A percentile compares a stretch with the other conserved stretches of the same genome.
Conservation (phyloP, 2,329 filamentous ascomycete genomes). For the Diaporthe destruens region DNA sequence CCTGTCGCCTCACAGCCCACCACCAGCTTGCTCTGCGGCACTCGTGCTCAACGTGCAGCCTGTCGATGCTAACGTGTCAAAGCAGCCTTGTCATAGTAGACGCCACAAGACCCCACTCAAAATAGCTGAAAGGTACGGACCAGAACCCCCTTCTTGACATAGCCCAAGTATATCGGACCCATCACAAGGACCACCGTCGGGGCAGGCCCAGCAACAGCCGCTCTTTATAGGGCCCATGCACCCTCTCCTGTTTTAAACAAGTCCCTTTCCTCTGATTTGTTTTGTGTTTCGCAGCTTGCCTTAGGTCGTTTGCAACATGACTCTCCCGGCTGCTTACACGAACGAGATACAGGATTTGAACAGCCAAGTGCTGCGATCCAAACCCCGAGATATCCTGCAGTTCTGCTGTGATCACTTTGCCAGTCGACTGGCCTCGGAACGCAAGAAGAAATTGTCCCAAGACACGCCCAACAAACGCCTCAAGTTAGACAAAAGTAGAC, state of each 20-base stretch:
- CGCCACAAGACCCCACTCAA: constrained; percentile 32
- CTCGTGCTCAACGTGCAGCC: constrained; percentile 26
- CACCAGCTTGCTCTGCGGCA: constrained; percentile 20
- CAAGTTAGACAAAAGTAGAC: constrained; percentile 37
- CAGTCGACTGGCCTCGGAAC: constrained; percentile 74
- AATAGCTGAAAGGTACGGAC: constrained; percentile 39
- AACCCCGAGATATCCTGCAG: constrained; percentile 75
- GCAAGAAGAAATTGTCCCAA: constrained; percentile 65
- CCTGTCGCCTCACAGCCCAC: constrained; percentile 15
- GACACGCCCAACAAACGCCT: constrained; percentile 40
- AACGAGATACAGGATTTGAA: constrained; percentile 74
- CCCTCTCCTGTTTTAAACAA: constrained; percentile 19
- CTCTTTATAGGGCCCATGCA: background rate
- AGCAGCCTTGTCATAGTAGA: constrained; percentile 41
- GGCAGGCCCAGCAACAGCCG: background rate
- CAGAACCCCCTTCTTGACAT: constrained; percentile 13
- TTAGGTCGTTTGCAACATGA: constrained; percentile 50
- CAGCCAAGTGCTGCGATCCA: constrained; percentile 68
- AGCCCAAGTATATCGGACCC: constrained; percentile 19
- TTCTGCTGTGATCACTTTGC: constrained; percentile 79
- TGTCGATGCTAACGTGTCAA: constrained; percentile 39
- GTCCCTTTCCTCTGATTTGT: constrained; percentile 29
- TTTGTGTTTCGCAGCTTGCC: constrained; percentile 18
- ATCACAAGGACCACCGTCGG: background rate
- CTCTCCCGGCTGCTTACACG: constrained; percentile 67